Evolutionary conservation across 805 yeast genomes (phyloP), one percentile per base, ranked within the genome.

Genomic region (Candida sakaeoensis): DNA sequence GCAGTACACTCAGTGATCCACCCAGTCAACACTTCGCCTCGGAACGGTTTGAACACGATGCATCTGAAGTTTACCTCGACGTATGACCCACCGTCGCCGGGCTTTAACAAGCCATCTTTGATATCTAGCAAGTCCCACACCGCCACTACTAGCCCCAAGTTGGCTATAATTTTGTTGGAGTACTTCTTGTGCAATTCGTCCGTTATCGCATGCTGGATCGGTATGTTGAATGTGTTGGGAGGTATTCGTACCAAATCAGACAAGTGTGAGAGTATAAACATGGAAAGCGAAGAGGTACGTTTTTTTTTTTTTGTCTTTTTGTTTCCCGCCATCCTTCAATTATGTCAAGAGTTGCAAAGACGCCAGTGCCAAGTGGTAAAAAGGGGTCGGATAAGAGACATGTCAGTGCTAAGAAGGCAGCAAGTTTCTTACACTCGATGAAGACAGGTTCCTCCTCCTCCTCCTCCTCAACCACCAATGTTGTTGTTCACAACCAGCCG

Each of bases 21-120:
- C 1, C 99, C 99, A 0, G 89, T 82, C 18, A 93, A 60, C 6
- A 91, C 78, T 58, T 93, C 99, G 8, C 99, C 99, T 1, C 87
- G 81, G 60, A 91, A 91, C 0, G 99, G 99, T 48, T 90, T 85
- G 74, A 93, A 93, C 2, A 91, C 82, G 8, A 90, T 68, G 34
- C 84, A 70, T 37, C 97, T 65, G 55, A 89, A 86, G 40, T 69
- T 74, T 14, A 83, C 85, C 47, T 82, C 84, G 29, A 87, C 80
- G 52, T 73, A 90, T 4, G 88, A 74, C 1, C 90, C 88, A 7
- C 99, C 98, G 61, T 93, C 98, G 7, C 99, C 98, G 1, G 96
- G 96, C 52, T 80, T 84, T 44, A 93, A 69, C 47, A 86, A 71
- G 4, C 98, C 99, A 51, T 93, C 98, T 36, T 85, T 86, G 18